Base-by-base conservation (phyloP, 768 basidiomycete genomes). In the Hericium rajendrae region DNA sequence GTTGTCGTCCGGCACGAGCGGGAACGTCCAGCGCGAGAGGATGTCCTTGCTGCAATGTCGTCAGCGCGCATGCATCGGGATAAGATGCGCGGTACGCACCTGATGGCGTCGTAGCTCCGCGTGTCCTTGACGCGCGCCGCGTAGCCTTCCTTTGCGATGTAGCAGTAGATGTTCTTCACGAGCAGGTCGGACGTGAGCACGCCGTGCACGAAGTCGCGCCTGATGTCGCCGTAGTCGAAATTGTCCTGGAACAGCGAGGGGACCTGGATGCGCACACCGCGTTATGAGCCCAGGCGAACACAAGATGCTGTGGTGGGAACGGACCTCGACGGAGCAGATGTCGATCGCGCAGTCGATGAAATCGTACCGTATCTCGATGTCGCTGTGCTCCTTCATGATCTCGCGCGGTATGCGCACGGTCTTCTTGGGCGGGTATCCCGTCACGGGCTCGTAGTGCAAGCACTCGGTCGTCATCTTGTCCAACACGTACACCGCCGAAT, bases 171-270 rank as follows among this genome's bases (percentile, higher is more conserved):
- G 60, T 85, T 94, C 72, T 97, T 97, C 79, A 91, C 92, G 46
- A 97, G 78, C 38, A 98, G 70, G 70, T 99, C 97, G 13, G 92
- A 94, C 0, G 91, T 95, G 62, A 99, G 77, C 50, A 99, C 81
- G 16, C 95, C 95, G 66, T 91, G 90, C 15, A 97, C 88, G 65
- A 99, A 97, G 71, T 98, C 93, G 62, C 83, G 78, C 57, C 94
- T 84, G 59, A 98, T 80, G 71, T 94, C 92, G 13, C 85, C 83
- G 66, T 94, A 97, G 72, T 98, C 97, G 66, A 99, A 99, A 72
- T 98, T 98, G 73, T 98, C 97, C 69, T 94, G 93, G 74, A 98
- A 99, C 4, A 97, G 69, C 1, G 94, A 94, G 1, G 93, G 94
- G 39, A 98, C 90, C 88, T 97, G 64, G 48, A 59, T 9, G 10